Evolutionary conservation across 176 grass and related monocot genomes (phyloP).

Genomic region (Secale cereale): DNA sequence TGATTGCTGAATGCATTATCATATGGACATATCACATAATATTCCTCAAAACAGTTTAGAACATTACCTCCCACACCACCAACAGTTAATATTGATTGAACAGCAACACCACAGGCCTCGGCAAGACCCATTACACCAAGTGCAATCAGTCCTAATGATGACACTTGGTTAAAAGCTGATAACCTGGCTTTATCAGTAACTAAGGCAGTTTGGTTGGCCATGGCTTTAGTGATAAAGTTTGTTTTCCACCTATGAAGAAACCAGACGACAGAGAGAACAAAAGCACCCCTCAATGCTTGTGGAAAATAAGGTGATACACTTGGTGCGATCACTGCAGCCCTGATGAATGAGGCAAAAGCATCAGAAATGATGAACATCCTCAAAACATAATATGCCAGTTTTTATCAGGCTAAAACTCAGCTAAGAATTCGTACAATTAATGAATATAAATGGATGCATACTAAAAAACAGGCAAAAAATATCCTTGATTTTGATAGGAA

Average conservation of each 20-base stretch:
- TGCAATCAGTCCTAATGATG: slow-evolving; percentile 69
- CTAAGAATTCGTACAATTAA: neutral
- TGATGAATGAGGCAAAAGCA: slow-evolving; percentile 39
- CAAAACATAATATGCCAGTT: neutral
- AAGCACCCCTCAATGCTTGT: slow-evolving; percentile 78
- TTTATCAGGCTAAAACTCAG: neutral
- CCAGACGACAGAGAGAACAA: slow-evolving; percentile 84
- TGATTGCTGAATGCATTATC: neutral
- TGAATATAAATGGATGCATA: neutral
- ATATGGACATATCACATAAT: neutral
- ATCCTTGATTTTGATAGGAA: slow-evolving; percentile 11
- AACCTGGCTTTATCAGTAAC: slow-evolving; percentile 61
- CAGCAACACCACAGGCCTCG: slow-evolving; percentile 78
- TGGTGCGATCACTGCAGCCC: slow-evolving; percentile 62
- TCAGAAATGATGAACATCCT: slow-evolving; percentile 25
- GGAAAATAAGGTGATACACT: slow-evolving; percentile 61
- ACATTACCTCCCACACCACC: slow-evolving; percentile 95
- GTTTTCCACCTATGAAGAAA: slow-evolving; percentile 97
- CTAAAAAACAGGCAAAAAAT: neutral
- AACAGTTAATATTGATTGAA: slow-evolving; percentile 96
- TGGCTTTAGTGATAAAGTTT: slow-evolving; percentile 61
- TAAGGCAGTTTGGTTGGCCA: slow-evolving; percentile 31
- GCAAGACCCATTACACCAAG: slow-evolving; percentile 88
- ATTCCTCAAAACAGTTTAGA: slow-evolving; percentile 3
- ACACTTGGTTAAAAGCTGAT: slow-evolving; percentile 74